Conservation (phyloP, 1,139 yeast genomes). For the Hyphopichia khmerensis region DNA sequence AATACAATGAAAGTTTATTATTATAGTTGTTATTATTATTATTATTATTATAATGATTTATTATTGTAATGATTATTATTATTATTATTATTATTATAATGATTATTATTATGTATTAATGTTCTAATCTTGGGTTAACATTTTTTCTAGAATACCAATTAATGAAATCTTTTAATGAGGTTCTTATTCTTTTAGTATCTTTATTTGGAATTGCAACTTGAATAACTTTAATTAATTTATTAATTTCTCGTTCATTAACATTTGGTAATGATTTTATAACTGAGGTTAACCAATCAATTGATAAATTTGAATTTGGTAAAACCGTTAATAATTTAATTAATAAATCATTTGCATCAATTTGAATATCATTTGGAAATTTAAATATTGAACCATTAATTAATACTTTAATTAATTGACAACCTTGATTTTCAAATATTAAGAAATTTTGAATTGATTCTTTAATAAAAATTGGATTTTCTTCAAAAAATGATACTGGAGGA, state of each 20-base stretch:
- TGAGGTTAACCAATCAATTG: conserved; percentile 60
- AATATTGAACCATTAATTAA: conserved; percentile 68
- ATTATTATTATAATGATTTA: too few relatives aligned
- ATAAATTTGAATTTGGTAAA: conserved; percentile 37
- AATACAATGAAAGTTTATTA: too few relatives aligned
- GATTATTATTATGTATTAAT: neutral
- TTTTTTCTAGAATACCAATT: conserved; percentile 83
- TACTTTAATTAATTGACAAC: conserved; percentile 53
- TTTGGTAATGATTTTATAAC: conserved; percentile 60
- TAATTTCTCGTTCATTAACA: conserved; percentile 65
- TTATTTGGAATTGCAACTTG: conserved; percentile 62
- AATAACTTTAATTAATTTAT: conserved; percentile 56
- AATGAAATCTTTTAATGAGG: conserved; percentile 71
- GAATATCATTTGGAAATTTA: conserved; percentile 69
- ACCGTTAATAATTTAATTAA: conserved; percentile 64
- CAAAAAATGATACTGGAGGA: conserved; percentile 74
- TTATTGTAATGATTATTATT: too few relatives aligned
- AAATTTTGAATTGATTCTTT: conserved; percentile 44
- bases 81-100: too few relatives aligned
- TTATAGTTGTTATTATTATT: too few relatives aligned
- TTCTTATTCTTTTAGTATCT: conserved; percentile 72
- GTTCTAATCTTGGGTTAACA: conserved; percentile 51
- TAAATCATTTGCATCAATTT: conserved; percentile 74
- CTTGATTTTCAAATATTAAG: conserved; percentile 47
- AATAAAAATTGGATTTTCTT: conserved; percentile 50